Evolutionary conservation across 345 rosid genomes (phyloP).

Genomic region (Aquilaria yunnanensis): DNA sequence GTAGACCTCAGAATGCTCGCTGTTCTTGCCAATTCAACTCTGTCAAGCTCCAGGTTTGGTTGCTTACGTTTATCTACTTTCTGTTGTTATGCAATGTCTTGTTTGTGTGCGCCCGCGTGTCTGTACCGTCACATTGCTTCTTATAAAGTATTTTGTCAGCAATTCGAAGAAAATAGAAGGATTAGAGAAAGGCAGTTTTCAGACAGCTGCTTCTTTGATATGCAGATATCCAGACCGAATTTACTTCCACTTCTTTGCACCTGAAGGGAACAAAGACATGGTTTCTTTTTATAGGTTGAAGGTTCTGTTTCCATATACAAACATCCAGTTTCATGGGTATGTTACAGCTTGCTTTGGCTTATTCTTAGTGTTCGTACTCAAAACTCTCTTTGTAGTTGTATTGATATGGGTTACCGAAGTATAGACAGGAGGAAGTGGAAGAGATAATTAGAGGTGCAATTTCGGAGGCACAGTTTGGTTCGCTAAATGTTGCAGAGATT

Average conservation of each 20-base stretch:
- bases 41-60: slow-evolving; percentile 35
- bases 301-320: slow-evolving; percentile 39
- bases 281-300: slow-evolving; percentile 35
- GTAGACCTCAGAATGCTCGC: slow-evolving; percentile 37
- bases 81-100: not conserved
- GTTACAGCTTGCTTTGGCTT: not conserved
- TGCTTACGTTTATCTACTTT: not conserved
- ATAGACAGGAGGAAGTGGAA: slow-evolving; percentile 35
- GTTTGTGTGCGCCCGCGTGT: not conserved
- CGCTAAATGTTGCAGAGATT: slow-evolving; percentile 18
- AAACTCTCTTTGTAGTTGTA: slow-evolving; percentile 1
- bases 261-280: slow-evolving; percentile 29
- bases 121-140: too few species aligned
- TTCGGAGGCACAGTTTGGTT: slow-evolving; percentile 9
- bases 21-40: slow-evolving; percentile 37
- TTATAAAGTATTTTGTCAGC: too few species aligned
- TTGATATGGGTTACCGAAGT: slow-evolving; percentile 8
- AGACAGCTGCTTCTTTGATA: slow-evolving; percentile 1
- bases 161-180: too few species aligned
- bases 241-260: slow-evolving; percentile 38
- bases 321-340: slow-evolving; percentile 36
- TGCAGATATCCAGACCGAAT: slow-evolving; percentile 29
- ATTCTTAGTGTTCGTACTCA: not conserved
- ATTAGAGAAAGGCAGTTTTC: too few species aligned
- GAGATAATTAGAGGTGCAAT: slow-evolving; percentile 11